Base-by-base conservation (phyloP, 2,329 filamentous ascomycete species). In the Coniochaeta sp. region DNA sequence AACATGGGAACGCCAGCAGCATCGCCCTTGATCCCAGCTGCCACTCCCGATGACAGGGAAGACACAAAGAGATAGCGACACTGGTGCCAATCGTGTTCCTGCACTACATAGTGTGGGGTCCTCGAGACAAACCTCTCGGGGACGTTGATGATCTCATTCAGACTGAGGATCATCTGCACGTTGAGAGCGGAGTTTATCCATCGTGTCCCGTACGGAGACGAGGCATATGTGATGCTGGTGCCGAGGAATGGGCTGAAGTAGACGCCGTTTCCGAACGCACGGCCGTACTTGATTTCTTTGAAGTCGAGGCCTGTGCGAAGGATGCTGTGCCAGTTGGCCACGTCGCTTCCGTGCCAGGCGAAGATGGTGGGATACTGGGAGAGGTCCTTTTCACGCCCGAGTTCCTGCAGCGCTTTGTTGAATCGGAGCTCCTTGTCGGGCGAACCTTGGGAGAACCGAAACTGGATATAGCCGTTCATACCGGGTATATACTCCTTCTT, bases 301-400 rank as follows among this genome's bases (percentile, higher is more conserved):
- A 84, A 96, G 63, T 95, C 81, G 6, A 96, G 72, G 0, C 91
- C 91, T 54, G 86, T 82, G 28, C 91, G 82, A 56, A 96, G 82
- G 60, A 96, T 96, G 60, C 85, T 87, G 66, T 96, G 91, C 91
- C 91, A 96, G 60, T 95, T 96, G 3, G 66, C 57, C 3, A 95
- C 57, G 0, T 71, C 65, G 60, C 89, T 95, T 6, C 91, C 91
- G 65, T 96, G 91, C 85, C 87, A 96, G 0, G 88, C 89, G 61
- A 95, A 90, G 1, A 96, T 66, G 0, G 89, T 92, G 0, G 87
- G 86, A 57, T 81, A 73, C 4, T 53, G 67, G 57, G 45, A 73
- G 58, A 33, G 53, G n/a, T 52, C 56, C 1, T 63, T 54, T 4
- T 40, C 16, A 3, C 60, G 38, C 27, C 65, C 65, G 22, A 75